A percentile compares a stretch with the other conserved stretches of the same genome.
These are phyloP conservation scores for Kodamaea leandrae DNA, from an alignment of 805 yeast species.

Conservation along the genomic window DNA sequence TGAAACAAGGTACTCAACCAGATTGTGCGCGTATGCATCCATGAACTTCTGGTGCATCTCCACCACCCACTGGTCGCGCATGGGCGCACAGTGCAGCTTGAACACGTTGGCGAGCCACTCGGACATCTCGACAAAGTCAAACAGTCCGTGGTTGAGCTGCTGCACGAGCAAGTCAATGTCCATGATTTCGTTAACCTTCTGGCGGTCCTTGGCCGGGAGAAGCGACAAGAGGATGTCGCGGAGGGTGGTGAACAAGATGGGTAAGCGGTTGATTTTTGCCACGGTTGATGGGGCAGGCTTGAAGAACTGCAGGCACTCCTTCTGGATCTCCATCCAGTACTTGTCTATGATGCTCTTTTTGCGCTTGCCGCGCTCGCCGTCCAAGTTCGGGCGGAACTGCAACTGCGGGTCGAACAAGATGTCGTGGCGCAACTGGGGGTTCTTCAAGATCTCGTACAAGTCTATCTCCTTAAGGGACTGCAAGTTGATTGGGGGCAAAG, in stretches of 20 bases:
- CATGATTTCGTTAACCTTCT: slow-evolving; percentile 63
- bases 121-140: slow-evolving; percentile 68
- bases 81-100: slow-evolving; percentile 92
- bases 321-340: slow-evolving; percentile 77
- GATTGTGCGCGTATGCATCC: slow-evolving; percentile 45
- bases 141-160: slow-evolving; percentile 67
- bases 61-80: slow-evolving; percentile 88
- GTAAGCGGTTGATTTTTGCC: slow-evolving; percentile 46
- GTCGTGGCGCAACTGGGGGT: slow-evolving; percentile 92
- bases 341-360: slow-evolving; percentile 73
- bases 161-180: slow-evolving; percentile 76
- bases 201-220: slow-evolving; percentile 73
- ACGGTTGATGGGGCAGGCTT: slow-evolving; percentile 6
- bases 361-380: slow-evolving; percentile 84
- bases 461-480: slow-evolving; percentile 84
- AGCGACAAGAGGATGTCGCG: slow-evolving; percentile 71
- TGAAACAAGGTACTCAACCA: slow-evolving; percentile 56
- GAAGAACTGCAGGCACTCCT: slow-evolving; percentile 56
- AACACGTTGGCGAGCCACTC: slow-evolving; percentile 74
- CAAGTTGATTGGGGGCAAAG: slow-evolving; percentile 78
- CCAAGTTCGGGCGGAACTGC: slow-evolving; percentile 87
- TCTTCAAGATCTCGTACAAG: slow-evolving; percentile 80
- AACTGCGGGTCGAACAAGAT: slow-evolving; percentile 87
- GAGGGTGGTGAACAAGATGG: slow-evolving; percentile 72
- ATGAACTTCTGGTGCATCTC: slow-evolving; percentile 67